Evolutionary conservation across 2,329 filamentous ascomycete species (phyloP), one percentile per base, ranked within the genome.

Genomic region (Penicillium aurantiogriseum): DNA sequence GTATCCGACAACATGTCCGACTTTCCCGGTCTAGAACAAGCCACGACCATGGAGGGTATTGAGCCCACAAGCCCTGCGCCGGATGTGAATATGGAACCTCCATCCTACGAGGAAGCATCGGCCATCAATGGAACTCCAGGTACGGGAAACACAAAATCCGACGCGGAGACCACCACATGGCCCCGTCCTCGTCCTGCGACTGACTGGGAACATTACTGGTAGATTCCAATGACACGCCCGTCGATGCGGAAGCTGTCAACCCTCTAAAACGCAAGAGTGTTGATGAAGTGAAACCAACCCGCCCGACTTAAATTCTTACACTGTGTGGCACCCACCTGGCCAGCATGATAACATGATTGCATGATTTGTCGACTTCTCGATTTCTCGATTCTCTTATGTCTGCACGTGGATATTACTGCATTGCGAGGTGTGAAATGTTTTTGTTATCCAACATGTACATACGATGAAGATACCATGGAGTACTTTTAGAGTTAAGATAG

Each of bases 191-290:
- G 31, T 46, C 19, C 23, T 40, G 48, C 36, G 36, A 33, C 54
- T 57, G 49, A 57, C 49, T 39, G 17, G 21, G 19, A 57, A 4
- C 40, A 46, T 23, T 23, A 27, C 43, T 51, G 46, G 40, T 58
- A 58, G 56, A 51, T 47, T 54, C 57, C 25, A 58, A 56, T 46
- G 48, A 54, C 31, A 53, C 60, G 36, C 6, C 42, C 21, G 46
- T 47, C 35, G 47, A 55, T 39, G 42, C 40, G 23, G 46, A 61
- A n/a, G 49, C 64, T 10, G 61, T 58, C 47, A 74, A 74, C 58
- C 73, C 69, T 46, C 56, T 74, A 45, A 76, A 76, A 58, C 71
- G 73, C 46, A 75, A 75, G 59, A 67, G 64, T 23, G 58, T 60
- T 23, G 66, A 60, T 25, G 52, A 63, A 35, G 27, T n/a, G 35